Percentiles rank a stretch among this genome's conserved stretches.
These are phyloP conservation scores for Talaromyces nanjingensis DNA, from an alignment of 495 filamentous ascomycete genomes.

Conservation along the genomic window DNA sequence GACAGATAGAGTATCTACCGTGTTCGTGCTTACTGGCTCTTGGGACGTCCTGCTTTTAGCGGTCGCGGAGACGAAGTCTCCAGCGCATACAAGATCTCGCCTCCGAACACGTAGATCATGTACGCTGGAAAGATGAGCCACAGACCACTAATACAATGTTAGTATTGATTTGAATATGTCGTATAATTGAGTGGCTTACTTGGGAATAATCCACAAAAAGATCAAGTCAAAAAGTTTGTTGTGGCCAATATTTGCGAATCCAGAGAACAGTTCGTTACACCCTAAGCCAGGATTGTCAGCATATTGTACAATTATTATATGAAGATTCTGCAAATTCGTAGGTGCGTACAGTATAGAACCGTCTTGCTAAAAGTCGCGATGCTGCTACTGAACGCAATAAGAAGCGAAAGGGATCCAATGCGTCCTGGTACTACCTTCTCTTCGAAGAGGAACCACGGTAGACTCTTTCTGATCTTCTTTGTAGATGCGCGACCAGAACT, in stretches of 20 bases:
- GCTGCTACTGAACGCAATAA: slow-evolving; percentile 61
- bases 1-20: background rate
- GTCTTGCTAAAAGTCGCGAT: slow-evolving; percentile 88
- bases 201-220: slow-evolving; percentile 70
- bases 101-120: slow-evolving; percentile 61
- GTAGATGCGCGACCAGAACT: slow-evolving; percentile 21
- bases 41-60: slow-evolving; percentile 26
- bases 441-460: slow-evolving; percentile 37
- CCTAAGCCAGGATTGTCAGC: slow-evolving; percentile 32
- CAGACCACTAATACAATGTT: slow-evolving; percentile 47
- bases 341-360: slow-evolving; percentile 67
- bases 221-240: slow-evolving; percentile 53
- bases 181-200: slow-evolving; percentile 46
- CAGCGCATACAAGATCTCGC: slow-evolving; percentile 63
- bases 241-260: slow-evolving; percentile 73
- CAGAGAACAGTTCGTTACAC: slow-evolving; percentile 71
- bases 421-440: slow-evolving; percentile 50
- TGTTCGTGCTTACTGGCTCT: slow-evolving; percentile 19
- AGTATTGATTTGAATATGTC: background rate
- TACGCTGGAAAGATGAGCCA: slow-evolving; percentile 72
- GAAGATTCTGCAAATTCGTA: background rate
- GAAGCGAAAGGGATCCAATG: slow-evolving; percentile 52
- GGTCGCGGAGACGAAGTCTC: slow-evolving; percentile 36
- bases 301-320: background rate
- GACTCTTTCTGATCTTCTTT: slow-evolving; percentile 26